phyloP scores from a whole-genome alignment of 2,329 filamentous ascomycete genomes.

The Cercospora berteroae region DNA sequence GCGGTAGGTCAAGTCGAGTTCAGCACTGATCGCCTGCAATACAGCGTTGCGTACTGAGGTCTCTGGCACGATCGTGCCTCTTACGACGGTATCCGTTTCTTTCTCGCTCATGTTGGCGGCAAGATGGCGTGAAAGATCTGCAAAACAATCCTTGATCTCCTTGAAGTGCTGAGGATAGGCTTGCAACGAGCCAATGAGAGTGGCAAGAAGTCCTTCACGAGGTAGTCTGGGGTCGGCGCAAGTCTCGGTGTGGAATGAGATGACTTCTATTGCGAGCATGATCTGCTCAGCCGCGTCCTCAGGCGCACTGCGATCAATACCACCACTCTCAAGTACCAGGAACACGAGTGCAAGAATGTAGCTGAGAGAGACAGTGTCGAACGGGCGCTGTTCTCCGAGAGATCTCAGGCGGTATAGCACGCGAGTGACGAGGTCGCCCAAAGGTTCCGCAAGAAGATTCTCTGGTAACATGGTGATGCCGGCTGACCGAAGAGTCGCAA shows the following conservation, averaged over 20 bases:
- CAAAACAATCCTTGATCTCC: conserved; percentile 85
- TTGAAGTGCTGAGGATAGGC: conserved; percentile 91
- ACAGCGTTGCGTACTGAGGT: conserved; percentile 77
- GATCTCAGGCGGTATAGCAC: conserved; percentile 89
- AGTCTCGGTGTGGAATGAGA: conserved; percentile 82
- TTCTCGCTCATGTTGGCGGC: conserved; percentile 71
- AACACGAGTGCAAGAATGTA: conserved; percentile 84
- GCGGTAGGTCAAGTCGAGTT: conserved; percentile 86
- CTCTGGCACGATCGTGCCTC: conserved; percentile 76
- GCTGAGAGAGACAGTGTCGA: conserved; percentile 81
- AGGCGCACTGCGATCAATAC: conserved; percentile 62
- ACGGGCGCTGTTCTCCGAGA: conserved; percentile 86
- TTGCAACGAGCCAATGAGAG: conserved; percentile 80
- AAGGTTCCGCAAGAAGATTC: conserved; percentile 72
- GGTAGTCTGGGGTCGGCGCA: conserved; percentile 75
- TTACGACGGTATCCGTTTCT: conserved; percentile 74
- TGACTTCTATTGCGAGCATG: conserved; percentile 80
- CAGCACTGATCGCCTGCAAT: conserved; percentile 83
- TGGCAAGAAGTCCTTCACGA: conserved; percentile 67
- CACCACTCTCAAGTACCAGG: conserved; percentile 73
- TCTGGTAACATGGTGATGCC: conserved; percentile 70
- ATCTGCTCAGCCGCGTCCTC: conserved; percentile 90
- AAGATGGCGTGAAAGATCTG: conserved; percentile 79
- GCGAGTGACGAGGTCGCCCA: conserved; percentile 77
- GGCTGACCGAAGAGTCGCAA: conserved; percentile 78